Evolutionary conservation across 768 basidiomycete genomes (phyloP), one percentile per base, ranked within the genome.

Genomic region (Lactifluus echinatus): DNA sequence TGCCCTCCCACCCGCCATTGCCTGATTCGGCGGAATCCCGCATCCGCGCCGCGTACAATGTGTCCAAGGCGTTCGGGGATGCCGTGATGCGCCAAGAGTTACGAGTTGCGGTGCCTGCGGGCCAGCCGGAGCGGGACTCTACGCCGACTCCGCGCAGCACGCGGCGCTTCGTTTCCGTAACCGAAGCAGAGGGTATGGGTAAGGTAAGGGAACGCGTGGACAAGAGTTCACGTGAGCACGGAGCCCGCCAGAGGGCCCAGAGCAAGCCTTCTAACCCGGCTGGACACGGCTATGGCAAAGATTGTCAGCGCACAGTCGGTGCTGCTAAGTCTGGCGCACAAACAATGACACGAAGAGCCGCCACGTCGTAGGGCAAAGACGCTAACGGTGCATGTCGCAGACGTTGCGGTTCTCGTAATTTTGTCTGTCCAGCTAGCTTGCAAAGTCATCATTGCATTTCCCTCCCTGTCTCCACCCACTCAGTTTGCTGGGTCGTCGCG

Each of bases 11-110:
- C 2, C 56, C 56, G 23, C 21, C 23, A 4, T 14, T 52, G 37
- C 29, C 56, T 8, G 23, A 6, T 37, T 53, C 57, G 10, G 51
- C 57, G 10, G 23, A 42, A 26, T 48, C 57, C 8, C 57, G 57
- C 31, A 53, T 58, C 21, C 51, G 33, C 37, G 57, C 57, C 5
- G 57, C 45, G 24, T 34, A 50, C 60, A 43, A 52, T 14, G 43
- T 54, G 23, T 60, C 50, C 39, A 54, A 47, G 8, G 44, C 50
- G 40, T 44, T 61, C 5, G 51, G 50, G 6, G 33, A 52, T 4
- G 50, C 61, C n/a, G 14, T 62, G 34, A 33, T 23, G 55, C 29
- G 23, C 21, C 50, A 61, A 21, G 49, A 58, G 36, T 3, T 52
- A 21, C 62, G 63, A 31, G 8, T 52, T 2, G 50, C 43, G 34